Base-by-base conservation (phyloP, 768 basidiomycete genomes). In the Boletus vinaceobasis region DNA sequence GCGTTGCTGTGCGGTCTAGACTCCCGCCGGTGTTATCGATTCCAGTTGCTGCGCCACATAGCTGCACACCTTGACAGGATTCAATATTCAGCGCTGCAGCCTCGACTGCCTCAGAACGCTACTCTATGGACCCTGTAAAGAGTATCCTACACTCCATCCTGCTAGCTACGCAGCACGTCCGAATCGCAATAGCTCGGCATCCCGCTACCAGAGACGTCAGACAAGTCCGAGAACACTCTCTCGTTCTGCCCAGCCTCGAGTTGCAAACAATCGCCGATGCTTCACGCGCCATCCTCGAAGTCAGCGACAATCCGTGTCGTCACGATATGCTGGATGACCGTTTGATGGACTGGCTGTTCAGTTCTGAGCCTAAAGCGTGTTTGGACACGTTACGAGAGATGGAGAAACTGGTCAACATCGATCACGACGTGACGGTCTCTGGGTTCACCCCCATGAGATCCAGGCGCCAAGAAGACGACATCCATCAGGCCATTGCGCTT, bases 91-190 rank as follows among this genome's bases (percentile, higher is more conserved):
- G 23, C 23, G 23, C 23, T 23, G 23, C 23, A 23, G 3, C 29
- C 29, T 29, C 29, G 7, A 7, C 29, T 5, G 7, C 29, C 29
- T 29, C 29, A 29, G 29, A 21, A 3, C 23, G 14, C 46, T 15
- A 39, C 15, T 6, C n/a, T 7, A 56, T 57, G 47, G 40, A 60
- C 31, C 43, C 58, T 45, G 58, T 35, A 39, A 60, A 50, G 32
- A 37, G 11, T 17, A 23, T 39, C 13, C 15, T 55, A 2, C 14
- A 31, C 7, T 33, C 52, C 2, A 48, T 55, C 17, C 13, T 54
- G 9, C 6, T 27, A 9, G 35, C 38, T 3, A 55, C 49, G 0
- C 9, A 35, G 21, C 52, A 40, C 4, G 15, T 60, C 4, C 48
- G 14, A 10, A 48, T 32, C 2, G 23, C 33, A 1, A 45, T 15